These are phyloP conservation scores for Fraxinus baroniana DNA, from an alignment of 305 asterid species.

Conservation along the genomic window DNA sequence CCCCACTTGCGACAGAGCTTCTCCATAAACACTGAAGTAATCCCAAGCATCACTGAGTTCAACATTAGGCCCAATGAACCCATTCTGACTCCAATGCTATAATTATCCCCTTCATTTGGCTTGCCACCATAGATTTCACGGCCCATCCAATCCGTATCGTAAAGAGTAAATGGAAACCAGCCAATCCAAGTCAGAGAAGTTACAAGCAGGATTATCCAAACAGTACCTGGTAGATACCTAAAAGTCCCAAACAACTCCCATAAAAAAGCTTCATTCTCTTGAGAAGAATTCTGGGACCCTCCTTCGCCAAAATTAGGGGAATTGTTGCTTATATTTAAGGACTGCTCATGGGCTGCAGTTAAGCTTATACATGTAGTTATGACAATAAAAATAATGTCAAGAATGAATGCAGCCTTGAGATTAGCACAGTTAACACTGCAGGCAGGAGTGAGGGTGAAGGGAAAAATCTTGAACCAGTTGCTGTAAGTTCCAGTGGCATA, in stretches of 20 bases:
- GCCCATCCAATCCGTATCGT: constrained; percentile 91
- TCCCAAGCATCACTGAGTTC: constrained; percentile 76
- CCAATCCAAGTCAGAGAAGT: constrained; percentile 79
- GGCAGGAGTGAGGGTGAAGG: constrained; percentile 63
- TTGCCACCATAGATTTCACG: constrained; percentile 81
- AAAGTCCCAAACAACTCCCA: constrained; percentile 78
- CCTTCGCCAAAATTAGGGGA: constrained; percentile 41
- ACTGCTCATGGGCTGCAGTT: constrained; percentile 62
- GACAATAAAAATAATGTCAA: constrained; percentile 60
- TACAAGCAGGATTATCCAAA: constrained; percentile 70
- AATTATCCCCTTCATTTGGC: constrained; percentile 68
- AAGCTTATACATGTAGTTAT: constrained; percentile 62
- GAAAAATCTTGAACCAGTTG: constrained; percentile 70
- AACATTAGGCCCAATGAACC: constrained; percentile 73
- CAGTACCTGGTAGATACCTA: constrained; percentile 55
- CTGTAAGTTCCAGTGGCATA: constrained; percentile 80
- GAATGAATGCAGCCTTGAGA: constrained; percentile 74
- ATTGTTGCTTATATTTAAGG: constrained; percentile 30
- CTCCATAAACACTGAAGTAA: constrained; percentile 75
- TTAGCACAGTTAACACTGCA: constrained; percentile 74
- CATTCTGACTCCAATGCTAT: constrained; percentile 72
- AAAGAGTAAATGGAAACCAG: constrained; percentile 81
- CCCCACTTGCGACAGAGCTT: constrained; percentile 81
- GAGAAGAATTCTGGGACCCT: constrained; percentile 31
- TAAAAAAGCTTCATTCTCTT: constrained; percentile 69